Evolutionary conservation across 2,329 filamentous ascomycete genomes (phyloP), one percentile per base, ranked within the genome.

Genomic region (Aaosphaeria arxii): DNA sequence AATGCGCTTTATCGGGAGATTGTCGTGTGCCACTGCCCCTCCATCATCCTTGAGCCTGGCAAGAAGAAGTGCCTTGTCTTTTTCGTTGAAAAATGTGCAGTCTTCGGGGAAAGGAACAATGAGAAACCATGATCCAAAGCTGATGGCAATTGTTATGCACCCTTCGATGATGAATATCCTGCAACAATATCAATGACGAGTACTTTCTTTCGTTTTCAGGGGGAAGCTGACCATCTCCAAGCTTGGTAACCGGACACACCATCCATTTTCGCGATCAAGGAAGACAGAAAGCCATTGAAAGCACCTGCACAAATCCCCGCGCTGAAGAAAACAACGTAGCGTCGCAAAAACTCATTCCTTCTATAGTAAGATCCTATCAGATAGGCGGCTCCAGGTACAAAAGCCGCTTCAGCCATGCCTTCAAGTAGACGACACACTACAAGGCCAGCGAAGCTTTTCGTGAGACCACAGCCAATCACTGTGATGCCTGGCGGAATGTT

Each of bases 151-250:
- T 5, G 80, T 83, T 46, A 81, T 52, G 39, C 80, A 58, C 1
- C 81, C 81, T 56, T 84, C 81, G 50, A 84, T 82, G 66, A 84
- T 82, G 69, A 84, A 84, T 56, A 84, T 84, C 63, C 63, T 64
- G 11, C 4, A 44, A 24, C 9, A 7, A 28, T 24, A 13, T 11
- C 3, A 24, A 28, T 4, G 39, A 36, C 9, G n/a, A 36, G 17
- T 24, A 36, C 33, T n/a, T 36, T 3, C 33, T 9, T 7, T 11
- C 39, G 24, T 3, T 11, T 28, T 9, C 7, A 40, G 39, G 43
- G 39, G 11, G n/a, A 11, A 29, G 33, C 63, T 53, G 42, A 67
- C 58, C 64, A 67, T 50, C 61, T 51, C 59, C 61, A 66, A 4
- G 59, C 59, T 7, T 44, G 39, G 24, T 58, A 63, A 1, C 56